Base-by-base conservation (phyloP, 805 yeast genomes). In the Priceomyces castillae region DNA sequence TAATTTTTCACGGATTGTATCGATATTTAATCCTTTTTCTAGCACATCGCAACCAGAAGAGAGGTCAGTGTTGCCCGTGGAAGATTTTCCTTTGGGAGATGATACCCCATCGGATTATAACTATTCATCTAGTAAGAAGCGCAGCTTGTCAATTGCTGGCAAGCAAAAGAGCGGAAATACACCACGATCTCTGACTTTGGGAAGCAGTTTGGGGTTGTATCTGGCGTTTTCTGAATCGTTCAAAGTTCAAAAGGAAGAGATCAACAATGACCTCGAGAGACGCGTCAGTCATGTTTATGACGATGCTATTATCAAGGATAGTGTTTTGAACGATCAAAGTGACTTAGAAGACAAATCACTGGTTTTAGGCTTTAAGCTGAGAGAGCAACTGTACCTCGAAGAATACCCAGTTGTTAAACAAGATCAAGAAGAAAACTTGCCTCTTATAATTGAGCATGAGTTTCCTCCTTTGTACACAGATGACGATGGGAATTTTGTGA, bases 391-490 rank as follows among this genome's bases (percentile, higher is more conserved):
- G 19, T 28, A 15, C n/a, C 25, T 25, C 12, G 33, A 23, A 3
- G 34, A 23, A 28, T 10, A 10, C 4, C 20, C 36, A 15, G 7
- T 33, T 16, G 19, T 12, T 5, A 31, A 19, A 15, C 38, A 30
- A 30, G 31, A 28, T 28, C 33, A 35, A 4, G 20, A 15, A 12
- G 39, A 39, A 5, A 31, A 26, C 15, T 15, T 35, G 9, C 60
- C 60, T 2, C 26, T 55, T 2, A 42, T 57, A 6, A 47, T 60
- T n/a, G 67, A 64, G 33, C 63, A 59, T 30, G 69, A 63, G 26
- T 61, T 58, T 47, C 65, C 69, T 2, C 64, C 69, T 3, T 43
- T 61, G 19, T 69, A 70, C 46, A 50, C 56, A 10, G 74, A 71
- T 44, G 61, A 55, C 5, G 57, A 62, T 1, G 75, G 75, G 9